Evolutionary conservation across 1,284 basidiomycete genomes (phyloP).

Genomic region (Porodaedalea pini): DNA sequence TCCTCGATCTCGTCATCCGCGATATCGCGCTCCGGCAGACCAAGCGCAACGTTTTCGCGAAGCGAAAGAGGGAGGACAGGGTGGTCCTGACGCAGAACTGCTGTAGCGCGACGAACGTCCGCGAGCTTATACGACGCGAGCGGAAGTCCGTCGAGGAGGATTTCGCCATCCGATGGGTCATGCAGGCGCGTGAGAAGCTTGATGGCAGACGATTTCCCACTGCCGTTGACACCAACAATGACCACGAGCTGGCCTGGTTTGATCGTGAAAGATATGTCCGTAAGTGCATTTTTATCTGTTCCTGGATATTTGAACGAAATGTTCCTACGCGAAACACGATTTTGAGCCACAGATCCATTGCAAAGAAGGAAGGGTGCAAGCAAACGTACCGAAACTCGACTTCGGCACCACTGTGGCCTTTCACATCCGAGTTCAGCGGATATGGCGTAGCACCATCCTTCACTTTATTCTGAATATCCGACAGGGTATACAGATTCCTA

Average conservation of each 20-base stretch:
- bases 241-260: constrained; percentile 43
- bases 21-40: constrained; percentile 25
- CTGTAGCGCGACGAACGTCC: constrained; percentile 34
- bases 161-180: constrained; percentile 37
- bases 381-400: constrained; percentile 37
- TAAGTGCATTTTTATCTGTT: constrained; percentile 29
- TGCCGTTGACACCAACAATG: constrained; percentile 46
- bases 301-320: constrained; percentile 39
- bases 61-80: constrained; percentile 41
- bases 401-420: constrained; percentile 1
- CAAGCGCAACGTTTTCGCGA: constrained; percentile 40
- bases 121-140: constrained; percentile 30
- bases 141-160: constrained; percentile 37
- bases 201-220: constrained; percentile 47
- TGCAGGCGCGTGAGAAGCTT: constrained; percentile 42
- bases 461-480: constrained; percentile 18
- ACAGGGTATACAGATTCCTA: constrained; percentile 16
- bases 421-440: constrained; percentile 1
- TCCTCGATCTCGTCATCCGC: constrained; percentile 31
- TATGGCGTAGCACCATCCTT: constrained; percentile 19
- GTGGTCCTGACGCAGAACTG: constrained; percentile 39
- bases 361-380: neutral
- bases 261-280: constrained; percentile 38
- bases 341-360: neutral
- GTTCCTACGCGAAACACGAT: constrained; percentile 32